Evolutionary conservation across 768 basidiomycete species (phyloP).

Genomic region (Infundibulicybe gibba): DNA sequence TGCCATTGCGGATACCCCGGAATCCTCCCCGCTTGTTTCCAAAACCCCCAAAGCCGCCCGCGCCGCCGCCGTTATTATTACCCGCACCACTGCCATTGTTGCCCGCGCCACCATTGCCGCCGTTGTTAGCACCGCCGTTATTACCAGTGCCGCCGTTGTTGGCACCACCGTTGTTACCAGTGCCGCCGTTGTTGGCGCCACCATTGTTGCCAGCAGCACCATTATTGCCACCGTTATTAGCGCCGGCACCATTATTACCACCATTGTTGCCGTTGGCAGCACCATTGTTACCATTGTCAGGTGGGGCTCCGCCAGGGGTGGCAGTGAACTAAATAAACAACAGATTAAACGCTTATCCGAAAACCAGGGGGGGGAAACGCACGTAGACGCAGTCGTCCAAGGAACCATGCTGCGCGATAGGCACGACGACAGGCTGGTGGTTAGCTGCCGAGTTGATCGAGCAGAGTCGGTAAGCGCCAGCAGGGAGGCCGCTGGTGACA

Average conservation of each 20-base stretch:
- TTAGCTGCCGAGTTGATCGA: constrained; percentile 56
- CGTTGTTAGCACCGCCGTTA: neutral
- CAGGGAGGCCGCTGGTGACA: constrained; percentile 53
- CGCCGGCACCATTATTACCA: neutral
- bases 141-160: neutral
- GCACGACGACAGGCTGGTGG: constrained; percentile 55
- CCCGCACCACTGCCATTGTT: neutral
- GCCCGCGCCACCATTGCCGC: constrained; percentile 1
- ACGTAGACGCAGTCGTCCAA: constrained; percentile 62
- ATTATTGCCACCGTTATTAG: neutral
- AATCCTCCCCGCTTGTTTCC: too few relatives aligned
- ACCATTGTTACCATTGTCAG: constrained; percentile 1
- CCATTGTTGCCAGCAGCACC: constrained; percentile 3
- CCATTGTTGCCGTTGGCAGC: constrained; percentile 2
- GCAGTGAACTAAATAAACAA: constrained; percentile 30
- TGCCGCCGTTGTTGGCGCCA: neutral
- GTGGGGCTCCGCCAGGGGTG: constrained; percentile 14
- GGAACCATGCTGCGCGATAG: constrained; percentile 58
- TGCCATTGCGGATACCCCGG: too few relatives aligned
- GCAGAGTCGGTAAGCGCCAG: constrained; percentile 55
- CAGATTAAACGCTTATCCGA: neutral
- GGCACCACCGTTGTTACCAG: constrained; percentile 1
- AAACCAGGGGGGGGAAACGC: constrained; percentile 14
- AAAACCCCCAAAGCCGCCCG: too few relatives aligned
- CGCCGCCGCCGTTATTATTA: neutral